Evolutionary conservation across 108 stramenopile genomes (phyloP), one percentile per base, ranked within the genome.

Genomic region (Tribonema minus): DNA sequence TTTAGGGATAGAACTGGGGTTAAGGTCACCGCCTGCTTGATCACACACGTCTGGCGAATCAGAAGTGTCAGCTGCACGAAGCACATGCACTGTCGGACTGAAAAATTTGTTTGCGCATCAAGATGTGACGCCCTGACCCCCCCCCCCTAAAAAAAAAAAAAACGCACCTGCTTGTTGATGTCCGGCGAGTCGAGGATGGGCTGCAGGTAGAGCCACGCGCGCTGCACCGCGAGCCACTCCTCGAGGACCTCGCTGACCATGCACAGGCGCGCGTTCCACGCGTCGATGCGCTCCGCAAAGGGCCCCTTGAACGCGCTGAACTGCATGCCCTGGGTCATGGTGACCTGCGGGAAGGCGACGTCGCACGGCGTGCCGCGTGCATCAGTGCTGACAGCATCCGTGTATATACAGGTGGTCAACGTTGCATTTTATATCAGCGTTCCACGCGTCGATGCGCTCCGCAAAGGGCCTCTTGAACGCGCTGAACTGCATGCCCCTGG

Each of bases 381-480:
- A 66, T 75, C 15, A 61, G 60, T 26, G 63, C 62, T 46, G n/a
- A n/a, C n/a, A n/a, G n/a, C n/a, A n/a, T n/a, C n/a, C n/a, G n/a
- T n/a, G n/a, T n/a, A n/a, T n/a, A n/a, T n/a, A n/a, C n/a, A n/a
- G n/a, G n/a, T n/a, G n/a, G n/a, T n/a, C n/a, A n/a, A n/a, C n/a
- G n/a, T n/a, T n/a, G n/a, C n/a, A n/a, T n/a, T n/a, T n/a, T n/a
- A n/a, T n/a, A n/a, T n/a, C n/a, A n/a, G n/a, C 31, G 74, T 87
- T 87, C 87, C 87, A 87, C 6, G 41, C 64, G 39, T 87, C 87
- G 39, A 87, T 87, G 41, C 87, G 82, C 39, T 84, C 82, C 58
- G 85, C 87, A 62, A 90, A 90, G 29, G 86, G 88, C 0, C 87
- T 86, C 67, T 90, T 90, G 83, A 90, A 90, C 12, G 88, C 80